Conservation (phyloP, 306 rosid species). For the Alnus rubra region DNA sequence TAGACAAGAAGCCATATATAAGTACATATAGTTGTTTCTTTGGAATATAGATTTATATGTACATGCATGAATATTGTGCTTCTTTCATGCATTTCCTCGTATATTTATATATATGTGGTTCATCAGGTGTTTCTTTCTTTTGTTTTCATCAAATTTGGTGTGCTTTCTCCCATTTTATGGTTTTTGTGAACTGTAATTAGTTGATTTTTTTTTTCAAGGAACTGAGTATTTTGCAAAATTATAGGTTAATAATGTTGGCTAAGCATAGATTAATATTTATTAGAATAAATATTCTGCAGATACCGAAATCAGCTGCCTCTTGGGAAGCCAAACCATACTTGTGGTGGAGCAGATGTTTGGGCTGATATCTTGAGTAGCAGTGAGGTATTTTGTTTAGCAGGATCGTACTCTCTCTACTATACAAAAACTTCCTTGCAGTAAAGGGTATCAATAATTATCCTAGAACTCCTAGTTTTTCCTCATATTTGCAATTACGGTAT, state of each 20-base stretch:
- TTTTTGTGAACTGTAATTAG: no score
- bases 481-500: conserved; percentile 24
- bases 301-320: conserved; percentile 89
- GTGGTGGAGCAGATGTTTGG: conserved; percentile 98
- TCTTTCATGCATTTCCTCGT: no score
- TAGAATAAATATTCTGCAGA: conserved; percentile 69
- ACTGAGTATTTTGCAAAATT: no score
- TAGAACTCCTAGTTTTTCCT: conserved; percentile 39
- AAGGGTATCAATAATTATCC: conserved; percentile 77
- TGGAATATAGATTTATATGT: no score
- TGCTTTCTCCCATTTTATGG: no score
- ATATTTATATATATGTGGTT: no score
- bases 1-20: background rate
- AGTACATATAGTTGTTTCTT: no score
- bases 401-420: conserved; percentile 86
- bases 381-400: conserved; percentile 81
- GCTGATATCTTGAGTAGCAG: conserved; percentile 69
- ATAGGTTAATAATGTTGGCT: no score
- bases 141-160: no score
- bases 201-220: no score
- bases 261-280: conserved; percentile 57
- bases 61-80: no score
- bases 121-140: no score
- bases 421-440: conserved; percentile 66
- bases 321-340: conserved; percentile 66